Evolutionary conservation across 768 basidiomycete genomes (phyloP).

Genomic region (Kwoniella botswanensis): DNA sequence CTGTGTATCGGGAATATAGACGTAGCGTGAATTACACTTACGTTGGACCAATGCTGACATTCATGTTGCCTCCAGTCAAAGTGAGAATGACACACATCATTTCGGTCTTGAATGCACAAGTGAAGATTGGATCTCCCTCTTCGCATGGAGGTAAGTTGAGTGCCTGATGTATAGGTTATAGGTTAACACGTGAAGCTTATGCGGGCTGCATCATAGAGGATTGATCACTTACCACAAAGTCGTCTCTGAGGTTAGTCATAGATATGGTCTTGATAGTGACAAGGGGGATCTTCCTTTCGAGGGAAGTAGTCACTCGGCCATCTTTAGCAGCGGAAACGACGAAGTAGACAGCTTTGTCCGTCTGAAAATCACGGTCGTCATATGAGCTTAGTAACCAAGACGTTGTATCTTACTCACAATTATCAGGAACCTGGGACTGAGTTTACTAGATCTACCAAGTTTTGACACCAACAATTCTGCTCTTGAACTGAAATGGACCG

Average conservation of each 20-base stretch:
- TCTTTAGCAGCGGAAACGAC: slow-evolving; percentile 69
- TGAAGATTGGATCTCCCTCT: slow-evolving; percentile 92
- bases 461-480: slow-evolving; percentile 85
- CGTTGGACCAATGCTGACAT: slow-evolving; percentile 75
- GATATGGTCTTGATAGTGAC: slow-evolving; percentile 83
- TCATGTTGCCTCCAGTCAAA: slow-evolving; percentile 76
- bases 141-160: slow-evolving; percentile 79
- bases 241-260: slow-evolving; percentile 87
- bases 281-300: slow-evolving; percentile 88
- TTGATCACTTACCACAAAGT: slow-evolving; percentile 78
- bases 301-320: slow-evolving; percentile 65
- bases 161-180: slow-evolving; percentile 61
- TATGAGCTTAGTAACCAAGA: not conserved
- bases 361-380: slow-evolving; percentile 62
- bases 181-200: slow-evolving; percentile 21
- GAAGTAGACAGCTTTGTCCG: slow-evolving; percentile 82
- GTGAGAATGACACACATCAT: slow-evolving; percentile 79
- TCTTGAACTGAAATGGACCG: slow-evolving; percentile 80
- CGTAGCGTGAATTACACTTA: slow-evolving; percentile 60
- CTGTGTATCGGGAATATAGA: too few relatives aligned
- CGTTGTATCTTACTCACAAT: slow-evolving; percentile 66
- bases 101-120: slow-evolving; percentile 95
- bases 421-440: slow-evolving; percentile 85
- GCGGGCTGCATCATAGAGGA: too few relatives aligned
- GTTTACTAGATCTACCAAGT: slow-evolving; percentile 82